A percentile compares a stretch with the other conserved stretches of the same genome.
Evolutionary conservation across 441 rosid genomes (phyloP).

Genomic region (Pelargonium fulgidum): DNA sequence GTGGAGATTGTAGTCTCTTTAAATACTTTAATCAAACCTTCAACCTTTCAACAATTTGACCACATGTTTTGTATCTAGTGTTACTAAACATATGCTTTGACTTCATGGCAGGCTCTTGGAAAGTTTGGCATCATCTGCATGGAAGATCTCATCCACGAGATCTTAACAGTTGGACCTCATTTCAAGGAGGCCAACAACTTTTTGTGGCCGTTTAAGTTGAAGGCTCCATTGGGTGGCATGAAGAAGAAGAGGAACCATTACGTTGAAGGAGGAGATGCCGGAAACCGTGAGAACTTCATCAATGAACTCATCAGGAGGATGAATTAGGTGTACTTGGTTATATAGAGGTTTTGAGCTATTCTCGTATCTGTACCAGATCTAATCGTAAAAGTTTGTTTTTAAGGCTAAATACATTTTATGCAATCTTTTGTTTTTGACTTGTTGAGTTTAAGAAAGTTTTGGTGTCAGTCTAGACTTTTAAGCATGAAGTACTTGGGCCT

Average conservation of each 20-base stretch:
- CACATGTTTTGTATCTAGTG: not conserved
- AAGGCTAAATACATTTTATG: not conserved
- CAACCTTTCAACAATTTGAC: no score
- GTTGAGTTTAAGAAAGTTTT: not conserved
- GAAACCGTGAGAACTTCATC: constrained; percentile 65
- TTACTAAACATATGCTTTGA: not conserved
- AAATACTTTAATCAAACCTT: no score
- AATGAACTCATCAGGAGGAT: constrained; percentile 65
- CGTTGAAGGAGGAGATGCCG: constrained; percentile 79
- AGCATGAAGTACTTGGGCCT: no score
- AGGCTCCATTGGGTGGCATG: constrained; percentile 67
- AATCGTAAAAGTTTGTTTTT: not conserved
- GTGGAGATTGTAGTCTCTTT: no score
- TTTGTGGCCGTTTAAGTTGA: constrained; percentile 74
- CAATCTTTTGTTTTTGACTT: not conserved
- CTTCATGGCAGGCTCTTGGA: constrained; percentile 42
- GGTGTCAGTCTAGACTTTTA: not conserved
- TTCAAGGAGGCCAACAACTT: constrained; percentile 79
- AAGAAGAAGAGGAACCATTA: constrained; percentile 76
- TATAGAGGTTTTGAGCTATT: not conserved
- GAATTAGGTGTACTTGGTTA: constrained; percentile 35
- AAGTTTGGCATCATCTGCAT: constrained; percentile 51
- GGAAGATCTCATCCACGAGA: constrained; percentile 70
- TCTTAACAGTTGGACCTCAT: constrained; percentile 69
- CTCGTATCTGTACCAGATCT: not conserved